Evolutionary conservation across 371 early-diverging fungal species (phyloP).

Genomic region (Mortierella sp.): DNA sequence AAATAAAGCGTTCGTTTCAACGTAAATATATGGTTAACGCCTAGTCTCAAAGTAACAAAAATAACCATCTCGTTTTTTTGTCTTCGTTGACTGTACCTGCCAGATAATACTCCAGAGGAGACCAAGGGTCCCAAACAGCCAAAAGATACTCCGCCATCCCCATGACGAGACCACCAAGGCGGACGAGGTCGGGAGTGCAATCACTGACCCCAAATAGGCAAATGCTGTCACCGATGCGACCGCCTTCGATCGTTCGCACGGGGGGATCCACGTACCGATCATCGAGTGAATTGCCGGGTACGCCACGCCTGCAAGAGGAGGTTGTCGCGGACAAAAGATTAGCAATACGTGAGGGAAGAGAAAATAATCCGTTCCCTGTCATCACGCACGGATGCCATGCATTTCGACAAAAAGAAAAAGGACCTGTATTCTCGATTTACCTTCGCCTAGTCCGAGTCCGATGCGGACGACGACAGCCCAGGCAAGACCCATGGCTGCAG

Average conservation of each 20-base stretch:
- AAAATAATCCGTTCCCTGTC: background rate
- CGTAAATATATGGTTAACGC: no score
- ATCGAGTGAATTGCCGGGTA: constrained; percentile 56
- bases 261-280: constrained; percentile 53
- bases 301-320: constrained; percentile 33
- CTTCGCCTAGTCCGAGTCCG: constrained; percentile 55
- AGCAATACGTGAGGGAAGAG: no score
- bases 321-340: no score
- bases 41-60: no score
- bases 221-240: constrained; percentile 52
- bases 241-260: constrained; percentile 50
- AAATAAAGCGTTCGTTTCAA: no score
- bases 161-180: constrained; percentile 51
- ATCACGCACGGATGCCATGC: background rate
- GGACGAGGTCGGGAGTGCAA: constrained; percentile 57
- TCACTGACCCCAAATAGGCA: constrained; percentile 45
- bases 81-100: constrained; percentile 28
- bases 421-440: background rate
- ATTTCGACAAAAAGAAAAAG: background rate
- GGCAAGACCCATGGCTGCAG: constrained; percentile 25
- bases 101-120: constrained; percentile 45
- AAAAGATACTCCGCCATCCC: constrained; percentile 59
- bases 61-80: background rate
- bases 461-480: constrained; percentile 48
- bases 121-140: constrained; percentile 53